Conservation (phyloP, 352 stramenopile species). For the Phytophthora sp. region DNA sequence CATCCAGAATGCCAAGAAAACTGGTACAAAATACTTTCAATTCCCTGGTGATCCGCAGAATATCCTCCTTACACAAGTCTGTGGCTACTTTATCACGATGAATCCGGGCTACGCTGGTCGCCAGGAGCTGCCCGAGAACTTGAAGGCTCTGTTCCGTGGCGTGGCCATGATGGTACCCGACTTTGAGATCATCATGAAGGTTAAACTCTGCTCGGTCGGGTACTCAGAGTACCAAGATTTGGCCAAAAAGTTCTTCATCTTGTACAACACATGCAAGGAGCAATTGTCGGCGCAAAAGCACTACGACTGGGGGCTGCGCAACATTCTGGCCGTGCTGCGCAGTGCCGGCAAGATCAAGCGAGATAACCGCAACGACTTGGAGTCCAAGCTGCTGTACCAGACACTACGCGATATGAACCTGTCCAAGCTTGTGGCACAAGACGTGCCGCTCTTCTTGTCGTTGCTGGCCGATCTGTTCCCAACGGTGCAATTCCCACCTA, state of each 20-base stretch:
- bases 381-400: conserved; percentile 89
- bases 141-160: conserved; percentile 95
- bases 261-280: conserved; percentile 93
- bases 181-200: conserved; percentile 96
- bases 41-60: conserved; percentile 98
- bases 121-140: conserved; percentile 98
- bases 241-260: conserved; percentile 92
- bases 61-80: conserved; percentile 95
- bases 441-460: conserved; percentile 97
- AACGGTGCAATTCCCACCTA: conserved; percentile 88
- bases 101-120: conserved; percentile 98
- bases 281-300: conserved; percentile 93
- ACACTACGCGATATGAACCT: conserved; percentile 98
- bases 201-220: conserved; percentile 93
- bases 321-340: conserved; percentile 90
- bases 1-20: conserved; percentile 98
- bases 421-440: conserved; percentile 97
- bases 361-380: conserved; percentile 87
- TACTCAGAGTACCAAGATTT: conserved; percentile 95
- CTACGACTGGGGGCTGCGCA: conserved; percentile 93
- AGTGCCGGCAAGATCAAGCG: conserved; percentile 93
- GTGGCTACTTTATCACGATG: conserved; percentile 99
- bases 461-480: conserved; percentile 97
- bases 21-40: conserved; percentile 95
- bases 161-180: conserved; percentile 94